Evolutionary conservation across 257 asterid genomes (phyloP), one percentile per base, ranked within the genome.

Genomic region (Primulina eburnea): DNA sequence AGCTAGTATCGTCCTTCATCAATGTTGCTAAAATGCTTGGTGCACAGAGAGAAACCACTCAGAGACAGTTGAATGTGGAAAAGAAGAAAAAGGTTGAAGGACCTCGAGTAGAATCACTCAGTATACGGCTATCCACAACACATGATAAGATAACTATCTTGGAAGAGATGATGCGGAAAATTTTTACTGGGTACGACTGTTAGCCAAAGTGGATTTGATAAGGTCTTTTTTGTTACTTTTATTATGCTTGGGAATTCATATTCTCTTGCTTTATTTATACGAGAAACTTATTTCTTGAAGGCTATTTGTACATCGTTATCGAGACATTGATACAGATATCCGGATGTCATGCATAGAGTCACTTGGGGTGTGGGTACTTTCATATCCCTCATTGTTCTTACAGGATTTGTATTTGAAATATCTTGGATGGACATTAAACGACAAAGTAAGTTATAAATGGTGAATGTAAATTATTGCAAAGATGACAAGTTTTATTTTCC

Each of bases 341-440:
- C 87, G 99, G 67, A 81, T 78, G 92, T 80, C 91, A 67, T 91
- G 99, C 73, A 94, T 94, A 70, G 93, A 94, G 84, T 86, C 99
- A 60, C 96, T 94, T 64, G 99, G 99, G 57, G 86, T 82, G 80
- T 94, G 99, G 99, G 86, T 91, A 70, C 87, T 84, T 82, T 89
- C 90, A 64, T 94, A 94, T 79, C 99, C 97, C 55, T 86, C 95
- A 28, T 83, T 94, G 78, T 94, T 94, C 86, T 87, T 94, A 87
- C 97, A 91, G 90, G 99, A 94, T 83, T 80, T 86, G 77, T 91
- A 94, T 79, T 84, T 94, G 83, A 94, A 94, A 79, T 94, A 94
- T 80, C 97, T 94, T 61, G 99, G 99, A 62, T 94, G 99, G 99
- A 94, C 99, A 61, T 80, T 94, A 86, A 94, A 94, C 64, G 99